Evolutionary conservation across 179 eudicot genomes (phyloP).

Genomic region (Nepenthes alata): DNA sequence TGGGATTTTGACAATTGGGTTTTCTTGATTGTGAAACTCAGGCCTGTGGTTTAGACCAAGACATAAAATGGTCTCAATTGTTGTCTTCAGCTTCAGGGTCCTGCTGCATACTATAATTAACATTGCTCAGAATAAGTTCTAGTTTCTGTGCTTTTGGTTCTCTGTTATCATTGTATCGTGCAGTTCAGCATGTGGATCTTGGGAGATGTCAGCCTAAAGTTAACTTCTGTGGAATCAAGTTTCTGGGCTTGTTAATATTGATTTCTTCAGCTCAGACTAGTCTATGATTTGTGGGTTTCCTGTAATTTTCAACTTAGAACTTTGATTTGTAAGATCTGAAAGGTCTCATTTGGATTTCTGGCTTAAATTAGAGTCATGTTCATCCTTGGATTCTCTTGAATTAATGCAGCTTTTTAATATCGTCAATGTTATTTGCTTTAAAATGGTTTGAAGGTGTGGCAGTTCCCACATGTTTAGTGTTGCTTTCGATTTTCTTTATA

Average conservation of each 20-base stretch:
- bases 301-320: constrained; percentile 1
- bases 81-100: not conserved
- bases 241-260: too few species aligned
- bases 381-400: too few species aligned
- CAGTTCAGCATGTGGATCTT: not conserved
- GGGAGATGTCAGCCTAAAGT: too few species aligned
- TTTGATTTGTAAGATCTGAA: not conserved
- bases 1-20: not conserved
- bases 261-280: constrained; percentile 1
- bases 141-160: not conserved
- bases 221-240: not conserved
- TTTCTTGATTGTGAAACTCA: not conserved
- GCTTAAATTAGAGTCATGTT: not conserved
- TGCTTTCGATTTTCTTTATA: not conserved
- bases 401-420: too few species aligned
- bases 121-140: not conserved
- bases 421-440: too few species aligned
- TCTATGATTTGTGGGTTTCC: constrained; percentile 5
- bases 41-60: not conserved
- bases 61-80: not conserved
- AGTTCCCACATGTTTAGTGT: not conserved
- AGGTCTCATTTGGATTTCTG: not conserved
- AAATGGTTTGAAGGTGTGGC: not conserved
- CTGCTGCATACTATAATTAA: not conserved
- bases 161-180: too few species aligned